A percentile compares a stretch with the other conserved stretches of the same genome.
Evolutionary conservation across 2,329 filamentous ascomycete species (phyloP).

Genomic region (Paecilomyces fulvus): DNA sequence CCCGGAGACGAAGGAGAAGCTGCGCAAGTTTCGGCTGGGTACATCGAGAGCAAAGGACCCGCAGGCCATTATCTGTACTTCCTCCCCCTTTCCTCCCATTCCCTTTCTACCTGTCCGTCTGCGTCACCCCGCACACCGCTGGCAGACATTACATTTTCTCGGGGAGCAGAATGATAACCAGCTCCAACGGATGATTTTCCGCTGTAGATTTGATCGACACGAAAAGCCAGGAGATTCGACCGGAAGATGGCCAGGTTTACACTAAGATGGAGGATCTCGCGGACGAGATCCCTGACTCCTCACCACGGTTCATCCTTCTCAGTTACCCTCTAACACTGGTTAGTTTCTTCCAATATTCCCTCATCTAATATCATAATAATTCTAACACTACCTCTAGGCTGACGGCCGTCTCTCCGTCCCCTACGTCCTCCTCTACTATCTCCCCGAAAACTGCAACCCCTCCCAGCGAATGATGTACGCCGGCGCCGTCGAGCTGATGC

Average conservation of each 20-base stretch:
- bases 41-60: slow-evolving; percentile 80
- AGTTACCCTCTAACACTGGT: slow-evolving; percentile 87
- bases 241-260: slow-evolving; percentile 74
- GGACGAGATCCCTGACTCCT: slow-evolving; percentile 87
- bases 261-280: slow-evolving; percentile 69
- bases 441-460: slow-evolving; percentile 82
- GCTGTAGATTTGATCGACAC: slow-evolving; percentile 77
- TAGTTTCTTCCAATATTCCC: slow-evolving; percentile 20
- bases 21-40: slow-evolving; percentile 88
- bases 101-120: not conserved
- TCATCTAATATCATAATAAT: not conserved
- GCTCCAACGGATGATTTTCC: slow-evolving; percentile 13
- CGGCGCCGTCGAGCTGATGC: slow-evolving; percentile 90
- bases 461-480: slow-evolving; percentile 91
- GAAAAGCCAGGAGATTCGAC: slow-evolving; percentile 78
- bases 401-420: slow-evolving; percentile 81
- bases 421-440: slow-evolving; percentile 91
- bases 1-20: slow-evolving; percentile 74
- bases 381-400: slow-evolving; percentile 41
- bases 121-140: not conserved
- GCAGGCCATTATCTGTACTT: slow-evolving; percentile 90
- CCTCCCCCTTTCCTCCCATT: slow-evolving; percentile 4
- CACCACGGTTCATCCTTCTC: slow-evolving; percentile 79
- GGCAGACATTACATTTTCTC: not conserved
- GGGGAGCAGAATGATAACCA: slow-evolving; percentile 1